Percentiles rank a stretch among this genome's conserved stretches.
Evolutionary conservation across 2,329 filamentous ascomycete genomes (phyloP).

Genomic region (Penicillium digitatum): DNA sequence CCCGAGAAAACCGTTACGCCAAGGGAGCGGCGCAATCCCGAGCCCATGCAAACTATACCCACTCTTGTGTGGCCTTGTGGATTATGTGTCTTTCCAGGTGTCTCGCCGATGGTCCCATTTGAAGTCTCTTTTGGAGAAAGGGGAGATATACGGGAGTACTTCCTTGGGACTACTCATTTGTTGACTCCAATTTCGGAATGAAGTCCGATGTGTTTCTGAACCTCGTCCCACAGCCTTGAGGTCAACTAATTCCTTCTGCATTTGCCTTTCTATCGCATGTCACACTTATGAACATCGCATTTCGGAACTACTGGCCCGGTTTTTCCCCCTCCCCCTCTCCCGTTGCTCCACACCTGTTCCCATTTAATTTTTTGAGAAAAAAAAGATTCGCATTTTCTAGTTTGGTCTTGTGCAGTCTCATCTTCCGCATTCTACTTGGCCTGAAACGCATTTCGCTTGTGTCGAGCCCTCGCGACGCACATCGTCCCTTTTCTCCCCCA

Average conservation of each 20-base stretch:
- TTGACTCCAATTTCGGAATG: conserved; percentile 1
- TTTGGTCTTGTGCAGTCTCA: conserved; percentile 17
- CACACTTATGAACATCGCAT: conserved; percentile 14
- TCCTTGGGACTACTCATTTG: background rate
- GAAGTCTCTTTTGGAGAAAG: background rate
- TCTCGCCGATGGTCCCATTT: background rate
- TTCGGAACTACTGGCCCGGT: conserved; percentile 16
- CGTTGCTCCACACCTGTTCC: conserved; percentile 22
- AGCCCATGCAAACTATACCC: conserved; percentile 30
- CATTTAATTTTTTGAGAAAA: conserved; percentile 20
- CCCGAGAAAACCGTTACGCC: conserved; percentile 33
- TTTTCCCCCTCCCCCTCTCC: conserved; percentile 10
- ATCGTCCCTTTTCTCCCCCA: background rate
- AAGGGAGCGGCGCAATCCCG: conserved; percentile 23
- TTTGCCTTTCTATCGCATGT: conserved; percentile 9
- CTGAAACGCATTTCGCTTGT: background rate
- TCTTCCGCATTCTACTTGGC: conserved; percentile 1
- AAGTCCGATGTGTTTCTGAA: conserved; percentile 13
- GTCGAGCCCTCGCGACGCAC: conserved; percentile 1
- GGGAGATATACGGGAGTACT: background rate
- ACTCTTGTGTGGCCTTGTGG: conserved; percentile 15
- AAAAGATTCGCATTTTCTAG: conserved; percentile 17
- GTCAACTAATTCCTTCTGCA: conserved; percentile 3
- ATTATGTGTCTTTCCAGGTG: conserved; percentile 3
- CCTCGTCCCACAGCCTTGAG: conserved; percentile 3